phyloP scores from a whole-genome alignment of 2,329 filamentous ascomycete species.

The Aspergillus phoenicis region DNA sequence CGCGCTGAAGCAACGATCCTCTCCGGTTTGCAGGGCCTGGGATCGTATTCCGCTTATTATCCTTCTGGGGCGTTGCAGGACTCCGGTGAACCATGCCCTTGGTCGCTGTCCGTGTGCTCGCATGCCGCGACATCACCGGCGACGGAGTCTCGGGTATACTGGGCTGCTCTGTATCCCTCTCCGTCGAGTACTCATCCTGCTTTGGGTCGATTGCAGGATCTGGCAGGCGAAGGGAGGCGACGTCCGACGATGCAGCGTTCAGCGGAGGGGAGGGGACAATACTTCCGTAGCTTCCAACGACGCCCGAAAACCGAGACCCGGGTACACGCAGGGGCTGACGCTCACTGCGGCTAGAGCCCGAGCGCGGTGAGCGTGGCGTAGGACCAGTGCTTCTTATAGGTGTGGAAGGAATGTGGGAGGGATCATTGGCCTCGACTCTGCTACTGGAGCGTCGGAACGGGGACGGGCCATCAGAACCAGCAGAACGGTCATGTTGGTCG shows the following conservation, averaged over 20 bases:
- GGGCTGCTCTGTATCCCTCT: conserved; percentile 18
- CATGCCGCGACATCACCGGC: conserved; percentile 26
- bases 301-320: conserved; percentile 38
- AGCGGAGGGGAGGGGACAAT: conserved; percentile 60
- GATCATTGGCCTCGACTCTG: conserved; percentile 20
- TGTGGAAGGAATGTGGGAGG: conserved; percentile 17
- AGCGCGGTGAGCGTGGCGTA: conserved; percentile 27
- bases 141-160: conserved; percentile 28
- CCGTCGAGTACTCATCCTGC: conserved; percentile 27
- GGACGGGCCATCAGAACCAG: conserved; percentile 19
- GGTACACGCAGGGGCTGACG: conserved; percentile 39
- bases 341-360: conserved; percentile 43
- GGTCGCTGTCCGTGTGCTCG: conserved; percentile 12
- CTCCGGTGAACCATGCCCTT: conserved; percentile 11
- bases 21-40: conserved; percentile 27
- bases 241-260: conserved; percentile 35
- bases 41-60: conserved; percentile 27
- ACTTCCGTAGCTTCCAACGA: conserved; percentile 62
- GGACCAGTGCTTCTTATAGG: conserved; percentile 25
- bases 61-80: conserved; percentile 14
- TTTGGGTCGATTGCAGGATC: conserved; percentile 60
- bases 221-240: conserved; percentile 61
- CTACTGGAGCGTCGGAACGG: conserved; percentile 27
- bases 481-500: conserved; percentile 17
- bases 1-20: conserved; percentile 38